A percentile compares a stretch with the other conserved stretches of the same genome.
Evolutionary conservation across 148 eudicot genomes (phyloP).

Genomic region (Heliosperma pusillum): DNA sequence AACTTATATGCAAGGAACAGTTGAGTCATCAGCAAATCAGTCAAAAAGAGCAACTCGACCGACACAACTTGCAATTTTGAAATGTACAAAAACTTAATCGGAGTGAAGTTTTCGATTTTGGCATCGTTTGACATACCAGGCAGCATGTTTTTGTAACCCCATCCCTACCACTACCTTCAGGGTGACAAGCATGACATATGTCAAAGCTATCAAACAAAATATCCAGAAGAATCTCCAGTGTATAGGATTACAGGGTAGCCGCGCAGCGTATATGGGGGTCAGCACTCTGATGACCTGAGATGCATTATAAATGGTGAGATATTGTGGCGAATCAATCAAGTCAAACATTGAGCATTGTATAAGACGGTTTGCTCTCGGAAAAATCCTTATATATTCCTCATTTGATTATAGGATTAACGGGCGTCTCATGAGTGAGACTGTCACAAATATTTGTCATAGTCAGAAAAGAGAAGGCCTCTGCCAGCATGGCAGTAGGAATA

Average conservation of each 20-base stretch:
- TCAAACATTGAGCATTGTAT: not conserved
- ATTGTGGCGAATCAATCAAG: not conserved
- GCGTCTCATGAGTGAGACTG: no score
- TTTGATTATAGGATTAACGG: not conserved
- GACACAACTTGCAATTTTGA: not conserved
- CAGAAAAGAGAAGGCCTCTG: not conserved
- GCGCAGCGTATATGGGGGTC: constrained; percentile 81
- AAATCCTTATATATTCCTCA: not conserved
- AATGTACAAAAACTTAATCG: constrained; percentile 35
- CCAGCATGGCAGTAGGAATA: not conserved
- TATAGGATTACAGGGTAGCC: constrained; percentile 68
- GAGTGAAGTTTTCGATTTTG: constrained; percentile 73
- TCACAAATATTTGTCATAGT: not conserved
- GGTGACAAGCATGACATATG: constrained; percentile 84
- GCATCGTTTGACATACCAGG: constrained; percentile 80
- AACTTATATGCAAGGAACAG: not conserved
- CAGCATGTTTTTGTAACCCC: constrained; percentile 78
- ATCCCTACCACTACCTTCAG: constrained; percentile 76
- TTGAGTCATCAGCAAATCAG: not conserved
- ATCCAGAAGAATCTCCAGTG: constrained; percentile 84
- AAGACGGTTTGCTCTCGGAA: not conserved
- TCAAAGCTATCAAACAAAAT: constrained; percentile 46
- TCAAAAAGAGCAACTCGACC: not conserved
- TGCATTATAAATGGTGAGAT: not conserved
- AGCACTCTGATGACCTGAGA: constrained; percentile 85